Evolutionary conservation across 306 rosid species (phyloP).

Genomic region (Trifolium fragiferum): DNA sequence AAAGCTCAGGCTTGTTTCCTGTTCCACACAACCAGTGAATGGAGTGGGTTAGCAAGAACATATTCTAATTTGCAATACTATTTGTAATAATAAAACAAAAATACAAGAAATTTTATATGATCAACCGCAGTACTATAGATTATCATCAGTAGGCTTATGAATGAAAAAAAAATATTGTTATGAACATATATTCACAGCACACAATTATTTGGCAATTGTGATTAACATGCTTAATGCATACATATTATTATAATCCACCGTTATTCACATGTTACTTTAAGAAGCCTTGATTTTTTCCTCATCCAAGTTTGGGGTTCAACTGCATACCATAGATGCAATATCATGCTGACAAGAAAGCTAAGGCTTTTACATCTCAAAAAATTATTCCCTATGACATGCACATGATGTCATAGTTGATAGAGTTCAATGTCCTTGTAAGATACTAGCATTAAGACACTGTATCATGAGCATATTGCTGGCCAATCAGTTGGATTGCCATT

Average conservation of each 20-base stretch:
- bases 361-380: slow-evolving; percentile 11
- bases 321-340: slow-evolving; percentile 17
- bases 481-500: slow-evolving; percentile 19
- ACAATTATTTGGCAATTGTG: slow-evolving; percentile 7
- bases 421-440: slow-evolving; percentile 13
- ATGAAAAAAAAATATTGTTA: too few species aligned
- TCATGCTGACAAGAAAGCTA: slow-evolving; percentile 27
- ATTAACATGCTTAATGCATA: slow-evolving; percentile 25
- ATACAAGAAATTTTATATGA: slow-evolving; percentile 16
- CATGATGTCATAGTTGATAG: slow-evolving; percentile 17
- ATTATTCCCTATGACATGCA: slow-evolving; percentile 18
- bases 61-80: slow-evolving; percentile 23
- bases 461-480: slow-evolving; percentile 13
- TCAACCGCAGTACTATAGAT: slow-evolving; percentile 18
- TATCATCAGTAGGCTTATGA: slow-evolving; percentile 17
- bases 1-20: slow-evolving; percentile 77
- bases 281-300: not conserved
- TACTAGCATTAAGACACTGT: slow-evolving; percentile 32
- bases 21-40: slow-evolving; percentile 44
- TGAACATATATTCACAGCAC: not conserved
- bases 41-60: slow-evolving; percentile 16
- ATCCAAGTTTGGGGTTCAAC: not conserved
- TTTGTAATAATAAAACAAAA: slow-evolving; percentile 31
- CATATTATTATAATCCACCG: slow-evolving; percentile 22
- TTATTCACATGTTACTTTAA: slow-evolving; percentile 7